phyloP scores from a whole-genome alignment of 129 eudicot genomes.

The Helianthus annuus region HanXRQr2.0-SUNRISE NC_035446.2:163257399-163257898 shows the following conservation, averaged over 20 bases:
- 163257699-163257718: constrained; percentile 32
- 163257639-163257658: constrained; percentile 20
- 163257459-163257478: too few species aligned
- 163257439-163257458: too few species aligned
- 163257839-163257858: neutral
- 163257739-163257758: constrained; percentile 43
- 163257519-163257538: neutral
- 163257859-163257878: neutral
- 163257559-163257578: constrained; percentile 7
- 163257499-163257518: too few species aligned
- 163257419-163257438: too few species aligned
- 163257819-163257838: constrained; percentile 41
- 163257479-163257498: too few species aligned
- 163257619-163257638: constrained; percentile 6
- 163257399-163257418: too few species aligned
- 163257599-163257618: constrained; percentile 1
- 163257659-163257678: constrained; percentile 25
- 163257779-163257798: constrained; percentile 73
- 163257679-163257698: constrained; percentile 26
- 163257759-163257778: constrained; percentile 70
- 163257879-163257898: neutral
- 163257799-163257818: constrained; percentile 65
- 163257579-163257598: constrained; percentile 10
- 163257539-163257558: constrained; percentile 1
- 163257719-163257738: constrained; percentile 17